Conservation (phyloP, 2,329 filamentous ascomycete genomes). For the Dactylonectria macrodidyma region DNA sequence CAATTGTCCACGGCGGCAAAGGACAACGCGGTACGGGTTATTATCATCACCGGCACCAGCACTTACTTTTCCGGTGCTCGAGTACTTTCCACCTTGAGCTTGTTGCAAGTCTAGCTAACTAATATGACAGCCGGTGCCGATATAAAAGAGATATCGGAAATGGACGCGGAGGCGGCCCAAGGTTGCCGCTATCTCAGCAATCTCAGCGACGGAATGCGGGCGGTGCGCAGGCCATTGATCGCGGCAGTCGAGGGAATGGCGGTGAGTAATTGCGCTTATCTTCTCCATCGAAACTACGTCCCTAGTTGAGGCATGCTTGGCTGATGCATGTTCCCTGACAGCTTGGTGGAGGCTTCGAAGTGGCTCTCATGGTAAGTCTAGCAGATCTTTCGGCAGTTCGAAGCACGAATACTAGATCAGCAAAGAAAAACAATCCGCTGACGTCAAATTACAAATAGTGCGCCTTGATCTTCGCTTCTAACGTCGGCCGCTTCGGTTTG, state of each 20-base stretch:
- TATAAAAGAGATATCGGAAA: slow-evolving; percentile 52
- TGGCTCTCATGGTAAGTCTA: slow-evolving; percentile 60
- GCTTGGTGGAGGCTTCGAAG: slow-evolving; percentile 66
- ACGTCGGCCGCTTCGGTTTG: slow-evolving; percentile 54
- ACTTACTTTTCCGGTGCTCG: slow-evolving; percentile 54
- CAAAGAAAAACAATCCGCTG: background rate
- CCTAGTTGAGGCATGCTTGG: slow-evolving; percentile 13
- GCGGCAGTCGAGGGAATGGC: slow-evolving; percentile 67
- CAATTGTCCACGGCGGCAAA: slow-evolving; percentile 42
- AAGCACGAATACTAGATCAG: slow-evolving; percentile 3
- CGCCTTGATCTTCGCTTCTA: slow-evolving; percentile 56
- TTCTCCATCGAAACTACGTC: background rate
- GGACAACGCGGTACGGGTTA: slow-evolving; percentile 51
- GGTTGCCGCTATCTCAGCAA: slow-evolving; percentile 56
- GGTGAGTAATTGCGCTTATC: slow-evolving; percentile 55
- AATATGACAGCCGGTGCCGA: slow-evolving; percentile 56
- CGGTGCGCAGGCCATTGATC: slow-evolving; percentile 61
- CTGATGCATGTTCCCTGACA: slow-evolving; percentile 42
- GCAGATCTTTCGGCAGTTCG: background rate
- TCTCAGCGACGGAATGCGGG: slow-evolving; percentile 53
- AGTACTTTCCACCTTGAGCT: background rate
- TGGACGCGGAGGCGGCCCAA: slow-evolving; percentile 52
- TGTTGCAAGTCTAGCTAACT: no score
- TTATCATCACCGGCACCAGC: slow-evolving; percentile 56
- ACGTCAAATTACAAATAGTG: slow-evolving; percentile 46